Evolutionary conservation across 805 yeast species (phyloP).

Genomic region (Candida ovalis): DNA sequence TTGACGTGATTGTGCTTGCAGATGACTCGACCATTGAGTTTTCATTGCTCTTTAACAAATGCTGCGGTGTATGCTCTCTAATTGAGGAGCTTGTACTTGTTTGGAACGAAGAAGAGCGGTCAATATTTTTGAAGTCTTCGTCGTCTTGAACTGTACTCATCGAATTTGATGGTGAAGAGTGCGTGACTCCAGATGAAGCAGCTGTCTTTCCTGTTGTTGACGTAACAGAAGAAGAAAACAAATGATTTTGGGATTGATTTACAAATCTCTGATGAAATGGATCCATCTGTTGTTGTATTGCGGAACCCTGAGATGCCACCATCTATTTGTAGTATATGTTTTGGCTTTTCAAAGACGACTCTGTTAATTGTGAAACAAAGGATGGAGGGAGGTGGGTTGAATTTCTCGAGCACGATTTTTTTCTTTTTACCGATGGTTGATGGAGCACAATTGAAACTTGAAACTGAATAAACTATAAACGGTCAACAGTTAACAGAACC

Average conservation of each 20-base stretch:
- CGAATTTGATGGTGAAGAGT: constrained; percentile 27
- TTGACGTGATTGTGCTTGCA: constrained; percentile 3
- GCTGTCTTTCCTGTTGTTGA: not conserved
- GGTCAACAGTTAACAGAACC: too few species aligned
- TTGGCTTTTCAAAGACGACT: too few species aligned
- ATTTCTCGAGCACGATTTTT: too few species aligned
- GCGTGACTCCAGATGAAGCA: not conserved
- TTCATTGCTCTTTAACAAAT: not conserved
- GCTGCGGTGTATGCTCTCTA: not conserved
- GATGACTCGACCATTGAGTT: not conserved
- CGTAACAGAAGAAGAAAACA: not conserved
- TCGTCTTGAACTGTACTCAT: constrained; percentile 33
- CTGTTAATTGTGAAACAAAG: too few species aligned
- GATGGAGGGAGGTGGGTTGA: too few species aligned
- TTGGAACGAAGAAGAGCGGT: constrained; percentile 35
- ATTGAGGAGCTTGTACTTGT: constrained; percentile 32
- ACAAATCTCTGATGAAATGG: not conserved
- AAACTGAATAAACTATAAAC: too few species aligned
- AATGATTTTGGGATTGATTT: not conserved
- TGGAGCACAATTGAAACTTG: too few species aligned
- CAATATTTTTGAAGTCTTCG: constrained; percentile 29
- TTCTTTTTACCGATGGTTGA: too few species aligned
- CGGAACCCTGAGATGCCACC: not conserved
- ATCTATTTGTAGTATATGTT: not conserved
- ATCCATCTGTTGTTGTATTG: not conserved